Evolutionary conservation across 306 rosid genomes (phyloP).

Genomic region (Clitoria ternatea): DNA sequence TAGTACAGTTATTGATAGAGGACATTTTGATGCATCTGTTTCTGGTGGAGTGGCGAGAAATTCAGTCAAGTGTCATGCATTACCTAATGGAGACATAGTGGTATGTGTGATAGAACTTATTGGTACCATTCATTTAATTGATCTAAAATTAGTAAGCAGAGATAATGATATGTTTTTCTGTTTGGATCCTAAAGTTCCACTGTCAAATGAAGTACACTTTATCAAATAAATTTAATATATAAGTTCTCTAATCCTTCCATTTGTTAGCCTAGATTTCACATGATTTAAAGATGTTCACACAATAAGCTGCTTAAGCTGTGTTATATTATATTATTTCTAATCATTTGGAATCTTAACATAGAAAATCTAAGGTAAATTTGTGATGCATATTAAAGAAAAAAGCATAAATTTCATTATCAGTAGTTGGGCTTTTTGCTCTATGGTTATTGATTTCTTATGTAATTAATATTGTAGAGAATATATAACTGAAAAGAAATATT

Average conservation of each 20-base stretch:
- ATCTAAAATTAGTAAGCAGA: slow-evolving; percentile 5
- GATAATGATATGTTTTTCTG: neutral
- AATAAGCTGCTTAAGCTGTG: neutral
- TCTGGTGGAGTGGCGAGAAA: slow-evolving; percentile 85
- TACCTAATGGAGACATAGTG: slow-evolving; percentile 93
- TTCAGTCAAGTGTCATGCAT: slow-evolving; percentile 70
- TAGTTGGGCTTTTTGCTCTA: neutral
- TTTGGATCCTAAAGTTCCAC: slow-evolving; percentile 1
- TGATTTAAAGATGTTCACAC: neutral
- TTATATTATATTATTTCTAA: neutral
- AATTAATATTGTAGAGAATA: neutral
- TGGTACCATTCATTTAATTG: neutral
- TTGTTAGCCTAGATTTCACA: neutral
- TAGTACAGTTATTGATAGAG: slow-evolving; percentile 68
- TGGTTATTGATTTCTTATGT: neutral
- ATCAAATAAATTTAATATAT: neutral
- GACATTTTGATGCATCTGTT: slow-evolving; percentile 62
- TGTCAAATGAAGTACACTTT: neutral
- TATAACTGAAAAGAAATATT: neutral
- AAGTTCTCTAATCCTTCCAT: neutral
- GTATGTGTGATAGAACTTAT: slow-evolving; percentile 58
- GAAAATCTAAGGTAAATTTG: neutral
- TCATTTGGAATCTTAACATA: neutral
- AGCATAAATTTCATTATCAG: neutral
- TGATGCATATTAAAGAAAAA: neutral